These are phyloP conservation scores for Lycium barbarum DNA, from an alignment of 257 asterid species.

Conservation along the genomic window DNA sequence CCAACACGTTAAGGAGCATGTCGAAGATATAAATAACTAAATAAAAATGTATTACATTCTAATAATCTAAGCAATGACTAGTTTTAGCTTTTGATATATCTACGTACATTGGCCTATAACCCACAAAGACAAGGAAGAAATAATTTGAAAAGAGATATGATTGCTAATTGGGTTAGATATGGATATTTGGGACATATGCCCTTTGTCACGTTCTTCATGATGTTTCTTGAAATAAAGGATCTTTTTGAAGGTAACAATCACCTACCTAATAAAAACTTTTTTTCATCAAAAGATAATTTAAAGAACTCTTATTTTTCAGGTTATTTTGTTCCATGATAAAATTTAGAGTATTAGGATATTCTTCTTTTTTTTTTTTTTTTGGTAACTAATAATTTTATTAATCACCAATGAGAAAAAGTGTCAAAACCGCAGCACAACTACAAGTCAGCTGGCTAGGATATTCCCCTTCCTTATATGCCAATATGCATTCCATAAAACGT, in stretches of 20 bases:
- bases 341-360: not conserved
- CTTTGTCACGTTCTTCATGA: not conserved
- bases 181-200: not conserved
- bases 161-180: not conserved
- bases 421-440: too few relatives aligned
- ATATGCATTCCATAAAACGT: not conserved
- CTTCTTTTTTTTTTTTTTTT: too few relatives aligned
- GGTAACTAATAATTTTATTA: too few relatives aligned
- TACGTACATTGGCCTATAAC: not conserved
- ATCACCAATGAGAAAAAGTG: too few relatives aligned
- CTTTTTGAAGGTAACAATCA: conserved; percentile 9
- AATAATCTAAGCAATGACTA: not conserved
- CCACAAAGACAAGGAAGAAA: not conserved
- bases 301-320: not conserved
- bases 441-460: too few relatives aligned
- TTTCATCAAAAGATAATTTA: not conserved
- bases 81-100: not conserved
- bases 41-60: too few relatives aligned
- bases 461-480: not conserved
- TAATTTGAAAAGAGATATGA: not conserved
- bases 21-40: too few relatives aligned
- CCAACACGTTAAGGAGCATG: too few relatives aligned
- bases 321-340: not conserved
- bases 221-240: not conserved
- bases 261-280: not conserved